Evolutionary conservation across 1,284 basidiomycete genomes (phyloP).

Genomic region (Leccinum fallax): DNA sequence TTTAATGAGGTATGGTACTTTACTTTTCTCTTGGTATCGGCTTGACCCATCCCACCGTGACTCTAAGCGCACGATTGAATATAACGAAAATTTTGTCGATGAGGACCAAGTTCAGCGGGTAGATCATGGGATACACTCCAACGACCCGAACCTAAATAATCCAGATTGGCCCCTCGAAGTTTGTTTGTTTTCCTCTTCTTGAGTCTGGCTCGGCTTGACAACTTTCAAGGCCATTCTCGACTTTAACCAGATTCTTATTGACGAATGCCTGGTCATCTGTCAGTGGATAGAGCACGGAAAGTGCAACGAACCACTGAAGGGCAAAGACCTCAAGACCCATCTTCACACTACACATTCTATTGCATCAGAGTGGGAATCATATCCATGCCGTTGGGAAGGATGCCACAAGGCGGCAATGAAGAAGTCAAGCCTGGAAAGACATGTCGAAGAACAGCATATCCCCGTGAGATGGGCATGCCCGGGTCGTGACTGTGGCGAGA

Average conservation of each 20-base stretch:
- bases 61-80: neutral
- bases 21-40: neutral
- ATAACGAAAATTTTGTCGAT: neutral
- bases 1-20: neutral
- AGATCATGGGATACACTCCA: neutral
- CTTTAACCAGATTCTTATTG: conserved; percentile 6
- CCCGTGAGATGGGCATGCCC: conserved; percentile 14
- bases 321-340: conserved; percentile 9
- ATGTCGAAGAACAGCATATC: conserved; percentile 17
- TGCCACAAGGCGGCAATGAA: conserved; percentile 6
- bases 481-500: neutral
- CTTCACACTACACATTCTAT: conserved; percentile 12
- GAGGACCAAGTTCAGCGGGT: neutral
- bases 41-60: neutral
- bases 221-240: conserved; percentile 1
- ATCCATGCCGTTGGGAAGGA: conserved; percentile 14
- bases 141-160: neutral
- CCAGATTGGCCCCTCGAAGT: conserved; percentile 3
- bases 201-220: neutral
- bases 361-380: neutral
- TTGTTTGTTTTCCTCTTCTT: neutral
- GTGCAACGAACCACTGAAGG: neutral
- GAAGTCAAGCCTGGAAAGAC: conserved; percentile 15
- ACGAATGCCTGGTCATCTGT: conserved; percentile 7
- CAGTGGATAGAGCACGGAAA: conserved; percentile 6